These are phyloP conservation scores for Ustilago sp. DNA, from an alignment of 1,284 basidiomycete species.

Conservation along the genomic window DNA sequence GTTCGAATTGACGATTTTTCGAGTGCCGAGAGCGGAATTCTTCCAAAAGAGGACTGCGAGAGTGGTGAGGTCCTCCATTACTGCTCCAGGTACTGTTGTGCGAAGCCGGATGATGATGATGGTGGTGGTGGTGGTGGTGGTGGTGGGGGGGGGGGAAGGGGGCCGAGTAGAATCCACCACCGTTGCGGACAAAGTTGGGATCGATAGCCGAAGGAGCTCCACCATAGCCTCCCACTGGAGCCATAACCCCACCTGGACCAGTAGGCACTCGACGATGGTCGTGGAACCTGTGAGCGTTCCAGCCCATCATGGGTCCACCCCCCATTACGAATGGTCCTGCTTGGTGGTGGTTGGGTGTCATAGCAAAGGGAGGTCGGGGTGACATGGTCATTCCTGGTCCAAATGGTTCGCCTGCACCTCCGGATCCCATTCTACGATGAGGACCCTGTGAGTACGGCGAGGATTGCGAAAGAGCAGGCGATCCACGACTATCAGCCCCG, in stretches of 20 bases:
- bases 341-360: conserved; percentile 33
- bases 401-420: conserved; percentile 21
- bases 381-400: conserved; percentile 34
- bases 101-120: too few species aligned
- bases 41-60: conserved; percentile 55
- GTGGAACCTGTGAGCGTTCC: conserved; percentile 42
- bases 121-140: neutral
- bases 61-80: conserved; percentile 9
- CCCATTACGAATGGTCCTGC: conserved; percentile 34
- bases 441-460: conserved; percentile 28
- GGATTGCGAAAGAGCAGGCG: conserved; percentile 30
- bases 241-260: conserved; percentile 46
- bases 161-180: conserved; percentile 21
- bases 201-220: conserved; percentile 17
- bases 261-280: conserved; percentile 50
- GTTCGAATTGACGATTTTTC: conserved; percentile 60
- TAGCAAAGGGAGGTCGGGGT: conserved; percentile 31
- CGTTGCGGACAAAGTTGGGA: conserved; percentile 21
- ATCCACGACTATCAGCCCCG: conserved; percentile 21
- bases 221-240: conserved; percentile 32
- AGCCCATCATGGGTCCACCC: conserved; percentile 31
- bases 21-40: conserved; percentile 55
- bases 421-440: conserved; percentile 35
- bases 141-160: conserved; percentile 8
- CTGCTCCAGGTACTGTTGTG: neutral